Base-by-base conservation (phyloP, 371 early-diverging fungal species). In the Mucor circinelloides region DNA sequence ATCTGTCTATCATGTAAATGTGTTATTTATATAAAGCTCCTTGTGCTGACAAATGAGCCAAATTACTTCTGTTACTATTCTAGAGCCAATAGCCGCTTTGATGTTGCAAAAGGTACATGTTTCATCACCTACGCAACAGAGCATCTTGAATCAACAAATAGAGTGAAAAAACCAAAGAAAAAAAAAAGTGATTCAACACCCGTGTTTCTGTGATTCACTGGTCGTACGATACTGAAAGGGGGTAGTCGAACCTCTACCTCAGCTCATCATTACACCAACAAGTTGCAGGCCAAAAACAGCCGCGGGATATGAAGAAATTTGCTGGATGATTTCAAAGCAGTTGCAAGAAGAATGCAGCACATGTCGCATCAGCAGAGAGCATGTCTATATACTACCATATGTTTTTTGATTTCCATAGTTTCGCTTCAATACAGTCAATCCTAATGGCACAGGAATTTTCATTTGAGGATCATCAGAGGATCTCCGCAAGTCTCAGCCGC, bases 1-100 rank as follows among this genome's bases (percentile, higher is more conserved):
- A 38, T 81, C 81, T 58, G 87, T 85, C 83, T 87, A 66, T 44
- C 21, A 50, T 50, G 12, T 12, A 36, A 36, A 36, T 36, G 36
- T 36, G 36, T 36, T 13, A 36, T 36, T 38, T n/a, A 56, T n/a
- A 23, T 7, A 17, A 31, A 36, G 8, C 36, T 30, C 2, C 6
- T 6, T 34, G 34, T 34, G 6, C 1, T 34, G 3, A 8, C 36
- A 36, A 36, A 36, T 36, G 36, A 13, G 3, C 17, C 38, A 30
- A 19, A 19, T 30, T 57, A 67, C 72, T 61, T 72, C 69, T 2
- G 23, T 28, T 31, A 72, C 64, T 3, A 58, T 28, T 48, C 68
- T 58, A 6, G 63, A 19, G 5, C 63, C 68, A 28, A 60, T 17
- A 6, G 12, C 25, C 32, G 58, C 69, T 46, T 59, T 50, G 2